These are phyloP conservation scores for Zelopaecilomyces penicillatus DNA, from an alignment of 2,329 filamentous ascomycete genomes.

Conservation along the genomic window DNA sequence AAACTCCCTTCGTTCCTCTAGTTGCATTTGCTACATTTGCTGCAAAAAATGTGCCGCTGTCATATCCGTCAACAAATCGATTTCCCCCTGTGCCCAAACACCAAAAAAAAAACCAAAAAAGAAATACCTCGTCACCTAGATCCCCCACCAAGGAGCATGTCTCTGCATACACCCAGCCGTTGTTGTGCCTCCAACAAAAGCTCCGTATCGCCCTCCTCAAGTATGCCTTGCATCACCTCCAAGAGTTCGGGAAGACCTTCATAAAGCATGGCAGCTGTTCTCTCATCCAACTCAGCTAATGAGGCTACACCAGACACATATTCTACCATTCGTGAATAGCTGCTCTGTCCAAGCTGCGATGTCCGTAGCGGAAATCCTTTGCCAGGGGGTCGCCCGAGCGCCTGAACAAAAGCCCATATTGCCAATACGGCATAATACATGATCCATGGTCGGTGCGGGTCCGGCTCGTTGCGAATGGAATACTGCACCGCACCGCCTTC, in stretches of 20 bases:
- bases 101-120: background rate
- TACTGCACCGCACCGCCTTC: constrained; percentile 45
- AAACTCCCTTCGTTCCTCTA: too few species aligned
- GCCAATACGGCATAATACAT: constrained; percentile 80
- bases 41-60: too few species aligned
- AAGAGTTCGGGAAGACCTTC: constrained; percentile 39
- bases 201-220: constrained; percentile 49
- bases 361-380: constrained; percentile 37
- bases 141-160: constrained; percentile 15
- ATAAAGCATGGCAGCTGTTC: constrained; percentile 59
- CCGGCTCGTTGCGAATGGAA: constrained; percentile 65
- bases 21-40: too few species aligned
- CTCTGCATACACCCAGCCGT: constrained; percentile 56
- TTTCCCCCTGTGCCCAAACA: background rate
- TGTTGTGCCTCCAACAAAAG: constrained; percentile 68
- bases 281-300: constrained; percentile 60
- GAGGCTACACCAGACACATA: constrained; percentile 57
- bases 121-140: background rate
- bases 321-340: constrained; percentile 27
- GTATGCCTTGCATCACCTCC: constrained; percentile 33
- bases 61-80: background rate
- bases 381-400: constrained; percentile 53
- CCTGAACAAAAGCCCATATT: constrained; percentile 82
- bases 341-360: constrained; percentile 31
- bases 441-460: constrained; percentile 83